phyloP scores from a whole-genome alignment of 805 yeast species.

The Wickerhamomyces mucosus region DNA sequence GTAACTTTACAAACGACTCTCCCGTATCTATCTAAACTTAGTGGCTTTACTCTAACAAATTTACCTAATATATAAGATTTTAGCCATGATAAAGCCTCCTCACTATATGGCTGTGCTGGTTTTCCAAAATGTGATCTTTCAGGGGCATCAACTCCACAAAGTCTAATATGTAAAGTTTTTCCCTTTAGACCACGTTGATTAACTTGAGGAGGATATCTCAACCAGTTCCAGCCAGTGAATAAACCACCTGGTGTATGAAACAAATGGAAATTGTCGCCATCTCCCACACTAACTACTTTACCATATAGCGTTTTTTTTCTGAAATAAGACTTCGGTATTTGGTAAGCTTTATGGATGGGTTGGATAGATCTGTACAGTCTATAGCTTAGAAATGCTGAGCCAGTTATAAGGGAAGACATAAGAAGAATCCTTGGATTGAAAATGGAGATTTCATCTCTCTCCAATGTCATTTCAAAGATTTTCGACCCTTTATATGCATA shows the following conservation, averaged over 20 bases:
- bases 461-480: too few species aligned
- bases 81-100: constrained; percentile 79
- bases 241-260: constrained; percentile 92
- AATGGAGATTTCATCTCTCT: background rate
- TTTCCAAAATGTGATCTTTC: constrained; percentile 92
- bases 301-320: constrained; percentile 47
- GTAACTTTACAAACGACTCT: constrained; percentile 59
- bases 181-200: constrained; percentile 38
- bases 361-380: constrained; percentile 37
- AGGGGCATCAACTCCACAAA: constrained; percentile 96
- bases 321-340: constrained; percentile 40
- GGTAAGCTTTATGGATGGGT: constrained; percentile 38
- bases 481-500: too few species aligned
- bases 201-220: constrained; percentile 53
- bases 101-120: constrained; percentile 81
- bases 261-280: constrained; percentile 89
- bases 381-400: constrained; percentile 32
- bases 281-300: constrained; percentile 83
- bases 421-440: constrained; percentile 17
- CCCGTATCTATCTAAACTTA: constrained; percentile 79
- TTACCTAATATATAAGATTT: constrained; percentile 54
- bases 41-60: constrained; percentile 65
- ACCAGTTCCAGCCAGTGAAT: constrained; percentile 90
- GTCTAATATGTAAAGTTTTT: constrained; percentile 68
- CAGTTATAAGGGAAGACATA: constrained; percentile 24